Conservation (phyloP, 2,329 filamentous ascomycete genomes). For the Aspergillus latus region DNA sequence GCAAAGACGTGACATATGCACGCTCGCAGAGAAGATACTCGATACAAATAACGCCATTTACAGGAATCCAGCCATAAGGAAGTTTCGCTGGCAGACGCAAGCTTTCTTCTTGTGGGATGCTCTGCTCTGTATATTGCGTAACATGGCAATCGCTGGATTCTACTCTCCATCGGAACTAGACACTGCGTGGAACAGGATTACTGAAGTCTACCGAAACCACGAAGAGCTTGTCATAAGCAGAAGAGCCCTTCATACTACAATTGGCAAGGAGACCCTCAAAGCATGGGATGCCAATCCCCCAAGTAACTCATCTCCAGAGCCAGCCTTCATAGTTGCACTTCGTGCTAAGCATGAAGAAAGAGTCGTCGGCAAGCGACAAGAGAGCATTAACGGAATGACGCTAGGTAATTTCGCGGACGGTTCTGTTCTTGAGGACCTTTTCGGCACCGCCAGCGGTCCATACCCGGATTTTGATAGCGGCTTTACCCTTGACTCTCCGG, state of each 20-base stretch:
- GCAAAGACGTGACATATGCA: background rate
- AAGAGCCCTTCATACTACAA: conserved; percentile 1
- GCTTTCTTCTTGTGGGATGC: conserved; percentile 52
- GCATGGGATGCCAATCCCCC: background rate
- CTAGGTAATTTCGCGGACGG: background rate
- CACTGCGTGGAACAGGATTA: conserved; percentile 45
- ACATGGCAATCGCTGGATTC: conserved; percentile 34
- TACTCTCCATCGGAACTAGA: conserved; percentile 26
- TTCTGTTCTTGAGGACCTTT: background rate
- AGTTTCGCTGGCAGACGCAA: conserved; percentile 46
- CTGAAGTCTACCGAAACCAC: conserved; percentile 45
- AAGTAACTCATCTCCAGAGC: background rate
- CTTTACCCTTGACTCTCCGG: background rate
- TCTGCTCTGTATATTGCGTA: conserved; percentile 47
- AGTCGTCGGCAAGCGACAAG: background rate
- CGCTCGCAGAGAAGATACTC: background rate
- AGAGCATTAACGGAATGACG: background rate
- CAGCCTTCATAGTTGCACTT: background rate
- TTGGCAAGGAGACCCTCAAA: background rate
- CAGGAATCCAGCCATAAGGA: conserved; percentile 35
- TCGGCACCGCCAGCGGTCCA: background rate
- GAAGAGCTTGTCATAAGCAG: conserved; percentile 37
- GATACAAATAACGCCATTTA: conserved; percentile 38
- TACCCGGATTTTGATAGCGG: background rate
- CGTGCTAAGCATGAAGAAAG: background rate